Evolutionary conservation across 768 basidiomycete genomes (phyloP).

Genomic region (Boletus patriciae): DNA sequence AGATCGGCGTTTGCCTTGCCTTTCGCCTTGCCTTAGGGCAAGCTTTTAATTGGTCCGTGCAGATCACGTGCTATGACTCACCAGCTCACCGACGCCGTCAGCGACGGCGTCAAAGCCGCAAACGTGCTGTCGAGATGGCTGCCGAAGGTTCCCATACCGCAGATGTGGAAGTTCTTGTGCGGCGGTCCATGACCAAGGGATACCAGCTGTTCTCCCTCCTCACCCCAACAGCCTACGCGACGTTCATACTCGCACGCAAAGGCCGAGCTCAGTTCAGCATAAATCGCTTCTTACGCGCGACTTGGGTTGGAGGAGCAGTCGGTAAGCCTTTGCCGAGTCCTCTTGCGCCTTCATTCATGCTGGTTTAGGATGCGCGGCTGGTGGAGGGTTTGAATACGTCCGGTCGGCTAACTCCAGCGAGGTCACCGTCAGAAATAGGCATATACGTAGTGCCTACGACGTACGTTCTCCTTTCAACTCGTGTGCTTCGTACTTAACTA

Average conservation of each 20-base stretch:
- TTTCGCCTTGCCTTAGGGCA: conserved; percentile 26
- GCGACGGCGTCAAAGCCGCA: conserved; percentile 3
- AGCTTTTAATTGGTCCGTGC: conserved; percentile 30
- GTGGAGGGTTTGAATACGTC: conserved; percentile 60
- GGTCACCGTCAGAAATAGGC: conserved; percentile 47
- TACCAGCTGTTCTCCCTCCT: conserved; percentile 67
- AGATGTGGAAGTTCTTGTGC: conserved; percentile 66
- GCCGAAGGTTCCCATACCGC: conserved; percentile 37
- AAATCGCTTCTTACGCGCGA: conserved; percentile 66
- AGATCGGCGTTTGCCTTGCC: conserved; percentile 17
- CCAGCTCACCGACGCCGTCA: background rate
- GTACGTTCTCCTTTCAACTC: conserved; percentile 37
- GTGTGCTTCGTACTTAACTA: background rate
- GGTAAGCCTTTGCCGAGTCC: conserved; percentile 33
- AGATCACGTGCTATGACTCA: conserved; percentile 23
- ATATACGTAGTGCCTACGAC: conserved; percentile 57
- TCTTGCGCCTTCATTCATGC: background rate
- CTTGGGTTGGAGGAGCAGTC: conserved; percentile 66
- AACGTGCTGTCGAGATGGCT: conserved; percentile 15
- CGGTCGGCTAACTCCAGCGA: conserved; percentile 56
- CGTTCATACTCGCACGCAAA: conserved; percentile 51
- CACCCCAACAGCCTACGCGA: conserved; percentile 59
- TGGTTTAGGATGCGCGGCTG: conserved; percentile 38
- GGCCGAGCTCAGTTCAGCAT: conserved; percentile 55
- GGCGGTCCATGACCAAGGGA: conserved; percentile 62